These are phyloP conservation scores for Ophiostoma himal-ulmi DNA, from an alignment of 2,329 filamentous ascomycete genomes.

Conservation along the genomic window DNA sequence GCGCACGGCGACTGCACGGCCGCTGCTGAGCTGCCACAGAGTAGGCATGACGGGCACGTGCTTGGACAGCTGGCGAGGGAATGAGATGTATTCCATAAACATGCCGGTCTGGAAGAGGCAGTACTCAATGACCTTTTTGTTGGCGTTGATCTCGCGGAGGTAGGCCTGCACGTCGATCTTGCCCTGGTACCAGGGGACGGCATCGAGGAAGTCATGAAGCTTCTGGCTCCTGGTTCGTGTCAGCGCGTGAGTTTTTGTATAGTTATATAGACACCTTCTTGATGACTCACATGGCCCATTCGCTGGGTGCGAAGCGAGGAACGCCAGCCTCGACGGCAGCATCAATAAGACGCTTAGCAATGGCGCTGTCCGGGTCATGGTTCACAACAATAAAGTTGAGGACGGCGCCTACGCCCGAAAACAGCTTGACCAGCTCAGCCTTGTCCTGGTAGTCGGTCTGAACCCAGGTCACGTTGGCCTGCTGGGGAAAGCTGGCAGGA, in stretches of 20 bases:
- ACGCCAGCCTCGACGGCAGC: constrained; percentile 55
- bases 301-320: constrained; percentile 55
- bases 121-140: constrained; percentile 48
- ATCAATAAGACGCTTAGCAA: constrained; percentile 44
- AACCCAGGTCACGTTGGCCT: constrained; percentile 15
- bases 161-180: constrained; percentile 49
- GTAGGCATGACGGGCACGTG: neutral
- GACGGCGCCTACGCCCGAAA: constrained; percentile 18
- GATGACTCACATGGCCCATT: constrained; percentile 44
- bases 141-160: constrained; percentile 45
- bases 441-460: constrained; percentile 21
- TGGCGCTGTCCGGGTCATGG: constrained; percentile 16
- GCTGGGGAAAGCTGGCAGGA: constrained; percentile 14
- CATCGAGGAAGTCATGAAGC: constrained; percentile 25
- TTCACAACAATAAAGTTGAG: constrained; percentile 22
- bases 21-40: neutral
- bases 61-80: neutral
- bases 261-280: neutral
- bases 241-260: neutral
- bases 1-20: neutral
- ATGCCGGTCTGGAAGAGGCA: constrained; percentile 15
- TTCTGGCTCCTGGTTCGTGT: constrained; percentile 11
- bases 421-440: constrained; percentile 19
- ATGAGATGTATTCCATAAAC: neutral
- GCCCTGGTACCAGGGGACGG: constrained; percentile 44